Conservation (phyloP, 768 basidiomycete genomes). For the Boletales sp. region DNA sequence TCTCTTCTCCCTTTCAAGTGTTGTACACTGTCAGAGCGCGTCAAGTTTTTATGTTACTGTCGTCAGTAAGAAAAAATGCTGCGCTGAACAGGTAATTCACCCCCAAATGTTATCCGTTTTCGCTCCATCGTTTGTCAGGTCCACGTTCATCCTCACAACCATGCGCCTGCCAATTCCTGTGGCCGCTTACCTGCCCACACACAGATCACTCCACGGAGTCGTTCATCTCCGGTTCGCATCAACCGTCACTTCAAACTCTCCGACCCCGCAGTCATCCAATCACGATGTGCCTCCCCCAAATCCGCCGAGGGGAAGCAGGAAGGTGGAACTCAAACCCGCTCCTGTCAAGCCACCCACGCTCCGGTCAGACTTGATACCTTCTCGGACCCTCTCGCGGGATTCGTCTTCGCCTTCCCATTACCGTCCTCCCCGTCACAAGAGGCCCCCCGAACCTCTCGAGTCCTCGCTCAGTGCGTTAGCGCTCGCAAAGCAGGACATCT, state of each 20-base stretch:
- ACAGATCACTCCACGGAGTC: not conserved
- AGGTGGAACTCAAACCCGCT: constrained; percentile 61
- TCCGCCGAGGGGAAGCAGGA: constrained; percentile 36
- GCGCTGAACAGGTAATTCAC: constrained; percentile 35
- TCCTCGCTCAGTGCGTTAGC: constrained; percentile 38
- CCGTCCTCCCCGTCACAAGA: constrained; percentile 22
- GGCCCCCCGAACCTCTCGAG: constrained; percentile 17
- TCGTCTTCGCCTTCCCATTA: constrained; percentile 24
- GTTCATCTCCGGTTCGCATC: constrained; percentile 23
- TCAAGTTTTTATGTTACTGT: constrained; percentile 37
- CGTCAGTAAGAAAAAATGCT: constrained; percentile 36
- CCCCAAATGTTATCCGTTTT: not conserved
- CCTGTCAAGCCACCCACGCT: constrained; percentile 48
- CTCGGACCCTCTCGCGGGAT: constrained; percentile 20
- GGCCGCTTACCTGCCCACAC: not conserved
- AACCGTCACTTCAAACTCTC: constrained; percentile 26
- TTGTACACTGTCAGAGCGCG: constrained; percentile 6
- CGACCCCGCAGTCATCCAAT: constrained; percentile 12
- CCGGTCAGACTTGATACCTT: constrained; percentile 14
- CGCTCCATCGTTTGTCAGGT: constrained; percentile 14
- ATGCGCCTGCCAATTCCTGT: not conserved
- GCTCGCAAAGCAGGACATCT: constrained; percentile 57
- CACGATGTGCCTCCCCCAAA: constrained; percentile 25
- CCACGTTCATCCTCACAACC: constrained; percentile 12
- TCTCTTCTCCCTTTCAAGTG: not conserved